A percentile compares a stretch with the other conserved stretches of the same genome.
phyloP scores from a whole-genome alignment of 805 yeast genomes.

The Myxozyma neglecta region DNA sequence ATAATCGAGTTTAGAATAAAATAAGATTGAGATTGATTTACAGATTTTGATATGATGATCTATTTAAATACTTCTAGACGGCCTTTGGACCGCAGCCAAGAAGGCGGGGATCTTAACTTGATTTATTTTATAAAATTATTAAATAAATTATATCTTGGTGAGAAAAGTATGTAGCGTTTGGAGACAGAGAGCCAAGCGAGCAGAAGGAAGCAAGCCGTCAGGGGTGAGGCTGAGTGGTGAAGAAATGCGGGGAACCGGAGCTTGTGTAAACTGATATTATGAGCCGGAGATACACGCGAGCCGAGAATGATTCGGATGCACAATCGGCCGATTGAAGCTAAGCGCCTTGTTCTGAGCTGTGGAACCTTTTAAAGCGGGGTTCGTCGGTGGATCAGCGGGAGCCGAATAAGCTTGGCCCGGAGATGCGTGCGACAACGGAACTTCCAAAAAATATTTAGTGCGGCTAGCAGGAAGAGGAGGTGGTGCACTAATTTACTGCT shows the following conservation, averaged over 20 bases:
- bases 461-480: neutral
- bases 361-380: neutral
- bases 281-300: neutral
- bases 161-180: neutral
- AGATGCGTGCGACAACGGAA: neutral
- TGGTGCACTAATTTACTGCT: no score
- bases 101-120: neutral
- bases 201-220: neutral
- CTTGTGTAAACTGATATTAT: neutral
- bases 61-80: neutral
- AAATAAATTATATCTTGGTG: neutral
- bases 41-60: neutral
- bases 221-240: neutral
- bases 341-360: neutral
- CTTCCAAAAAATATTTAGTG: neutral
- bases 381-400: neutral
- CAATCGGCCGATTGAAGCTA: neutral
- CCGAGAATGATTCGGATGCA: neutral
- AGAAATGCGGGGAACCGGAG: neutral
- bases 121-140: neutral
- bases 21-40: neutral
- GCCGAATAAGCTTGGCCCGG: neutral
- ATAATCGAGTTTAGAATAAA: neutral
- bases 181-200: neutral
- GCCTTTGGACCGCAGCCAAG: neutral